phyloP scores from a whole-genome alignment of 2,329 filamentous ascomycete species.

The Nigrograna mackinnonii region DNA sequence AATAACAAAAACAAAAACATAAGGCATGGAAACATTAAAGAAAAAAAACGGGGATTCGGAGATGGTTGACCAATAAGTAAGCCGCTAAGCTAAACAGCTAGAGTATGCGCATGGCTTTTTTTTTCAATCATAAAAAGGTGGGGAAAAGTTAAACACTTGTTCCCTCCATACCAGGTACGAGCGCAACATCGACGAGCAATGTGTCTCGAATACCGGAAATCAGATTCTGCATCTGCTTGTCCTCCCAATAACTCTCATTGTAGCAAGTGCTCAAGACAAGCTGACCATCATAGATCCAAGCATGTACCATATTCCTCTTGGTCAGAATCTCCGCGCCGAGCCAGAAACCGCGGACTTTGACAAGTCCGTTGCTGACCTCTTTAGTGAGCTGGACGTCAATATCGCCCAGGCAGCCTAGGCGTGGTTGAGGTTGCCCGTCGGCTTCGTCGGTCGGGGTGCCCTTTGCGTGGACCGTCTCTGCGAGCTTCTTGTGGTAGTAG shows the following conservation, averaged over 20 bases:
- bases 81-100: no score
- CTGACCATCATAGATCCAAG: constrained; percentile 22
- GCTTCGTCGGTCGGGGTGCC: constrained; percentile 8
- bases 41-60: no score
- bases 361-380: constrained; percentile 14
- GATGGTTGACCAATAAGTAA: no score
- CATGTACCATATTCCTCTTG: constrained; percentile 27
- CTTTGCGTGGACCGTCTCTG: constrained; percentile 7
- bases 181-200: constrained; percentile 14
- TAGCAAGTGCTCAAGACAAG: constrained; percentile 22
- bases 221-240: constrained; percentile 13
- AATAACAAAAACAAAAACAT: no score
- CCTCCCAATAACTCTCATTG: constrained; percentile 26
- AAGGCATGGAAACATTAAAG: no score
- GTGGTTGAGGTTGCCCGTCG: constrained; percentile 18
- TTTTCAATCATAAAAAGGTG: no score
- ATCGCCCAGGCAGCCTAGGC: constrained; percentile 19
- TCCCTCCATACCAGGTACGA: background rate
- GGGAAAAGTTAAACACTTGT: background rate
- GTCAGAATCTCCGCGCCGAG: constrained; percentile 23
- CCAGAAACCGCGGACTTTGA: constrained; percentile 24
- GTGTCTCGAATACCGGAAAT: constrained; percentile 16
- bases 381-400: constrained; percentile 21
- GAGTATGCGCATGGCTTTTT: no score
- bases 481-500: constrained; percentile 22